A percentile compares a stretch with the other conserved stretches of the same genome.
Conservation (phyloP, 371 early-diverging fungal genomes). For the Parasitella parasitica region DNA sequence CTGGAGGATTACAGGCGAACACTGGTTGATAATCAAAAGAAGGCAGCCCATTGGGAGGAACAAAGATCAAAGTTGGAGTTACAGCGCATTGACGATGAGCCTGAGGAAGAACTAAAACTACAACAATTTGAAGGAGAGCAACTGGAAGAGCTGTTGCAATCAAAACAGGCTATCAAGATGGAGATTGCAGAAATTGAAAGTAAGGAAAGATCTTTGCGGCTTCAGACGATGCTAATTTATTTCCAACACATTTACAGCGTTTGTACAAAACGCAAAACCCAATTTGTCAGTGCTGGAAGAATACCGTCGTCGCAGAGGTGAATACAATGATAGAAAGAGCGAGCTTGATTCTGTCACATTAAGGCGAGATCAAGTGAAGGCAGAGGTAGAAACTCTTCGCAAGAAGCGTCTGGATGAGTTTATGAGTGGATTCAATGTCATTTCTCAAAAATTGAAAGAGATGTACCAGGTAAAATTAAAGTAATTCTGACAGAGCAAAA, state of each 20-base stretch:
- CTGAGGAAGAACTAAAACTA: slow-evolving; percentile 57
- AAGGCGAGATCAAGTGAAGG: slow-evolving; percentile 74
- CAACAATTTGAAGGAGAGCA: slow-evolving; percentile 50
- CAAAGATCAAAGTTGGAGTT: slow-evolving; percentile 53
- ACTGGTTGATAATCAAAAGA: slow-evolving; percentile 50
- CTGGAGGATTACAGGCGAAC: slow-evolving; percentile 59
- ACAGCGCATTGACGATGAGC: slow-evolving; percentile 48
- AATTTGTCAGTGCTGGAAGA: slow-evolving; percentile 89
- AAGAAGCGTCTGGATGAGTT: slow-evolving; percentile 90
- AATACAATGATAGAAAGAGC: slow-evolving; percentile 66
- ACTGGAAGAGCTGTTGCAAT: slow-evolving; percentile 41
- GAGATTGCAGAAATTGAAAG: slow-evolving; percentile 55
- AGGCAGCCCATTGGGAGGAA: slow-evolving; percentile 54
- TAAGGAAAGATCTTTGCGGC: slow-evolving; percentile 5
- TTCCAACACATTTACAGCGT: slow-evolving; percentile 50
- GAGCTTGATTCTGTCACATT: slow-evolving; percentile 79
- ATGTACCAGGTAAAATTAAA: slow-evolving; percentile 90
- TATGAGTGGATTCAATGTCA: slow-evolving; percentile 94
- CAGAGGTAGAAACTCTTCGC: slow-evolving; percentile 75
- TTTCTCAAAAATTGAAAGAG: slow-evolving; percentile 96
- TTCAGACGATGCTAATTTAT: slow-evolving; percentile 9
- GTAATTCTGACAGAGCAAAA: background rate
- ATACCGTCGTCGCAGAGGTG: slow-evolving; percentile 77
- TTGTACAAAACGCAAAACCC: slow-evolving; percentile 73
- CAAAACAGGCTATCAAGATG: slow-evolving; percentile 35